Evolutionary conservation across 495 filamentous ascomycete genomes (phyloP), one percentile per base, ranked within the genome.

Genomic region (Penicillium psychrofluorescens): DNA sequence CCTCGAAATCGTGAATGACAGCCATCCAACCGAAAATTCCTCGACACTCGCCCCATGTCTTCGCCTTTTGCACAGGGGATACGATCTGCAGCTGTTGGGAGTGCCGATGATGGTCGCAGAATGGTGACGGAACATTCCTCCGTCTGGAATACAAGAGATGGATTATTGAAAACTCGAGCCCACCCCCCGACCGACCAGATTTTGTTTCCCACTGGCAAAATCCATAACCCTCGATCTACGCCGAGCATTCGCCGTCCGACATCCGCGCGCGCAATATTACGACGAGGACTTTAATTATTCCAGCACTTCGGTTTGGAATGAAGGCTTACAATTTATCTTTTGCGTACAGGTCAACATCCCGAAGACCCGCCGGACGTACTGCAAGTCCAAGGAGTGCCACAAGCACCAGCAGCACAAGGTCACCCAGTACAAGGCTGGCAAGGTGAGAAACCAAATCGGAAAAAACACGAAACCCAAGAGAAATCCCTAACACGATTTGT

Each of bases 341-440:
- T 43, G 46, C 56, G 53, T 43, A 51, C 55, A 90, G 85, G 85
- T 89, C 68, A 90, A 87, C 81, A 77, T 91, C 63, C 88, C 88
- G 49, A 92, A 94, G 74, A 91, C 88, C 63, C 81, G 88, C 59
- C 81, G 84, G 70, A 91, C 86, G 64, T 91, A 86, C 80, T 97
- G 91, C 88, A 92, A 92, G 78, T 83, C 83, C 78, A 88, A 81
- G 74, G 78, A 85, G 54, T 95, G 90, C 86, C 80, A 84, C 74
- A 95, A 95, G 79, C 90, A 95, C 83, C 81, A 77, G 55, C 80
- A 87, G 67, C 87, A 92, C 83, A 90, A 90, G 79, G 88, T 95
- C 68, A 91, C 88, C 58, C 88, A 95, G 78, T 94, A 95, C 84
- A 95, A 94, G 78, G 86, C 88, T 65, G 88, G 88, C 72, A 94